Conservation (phyloP, 306 rosid species). For the Acacia confusa region DNA sequence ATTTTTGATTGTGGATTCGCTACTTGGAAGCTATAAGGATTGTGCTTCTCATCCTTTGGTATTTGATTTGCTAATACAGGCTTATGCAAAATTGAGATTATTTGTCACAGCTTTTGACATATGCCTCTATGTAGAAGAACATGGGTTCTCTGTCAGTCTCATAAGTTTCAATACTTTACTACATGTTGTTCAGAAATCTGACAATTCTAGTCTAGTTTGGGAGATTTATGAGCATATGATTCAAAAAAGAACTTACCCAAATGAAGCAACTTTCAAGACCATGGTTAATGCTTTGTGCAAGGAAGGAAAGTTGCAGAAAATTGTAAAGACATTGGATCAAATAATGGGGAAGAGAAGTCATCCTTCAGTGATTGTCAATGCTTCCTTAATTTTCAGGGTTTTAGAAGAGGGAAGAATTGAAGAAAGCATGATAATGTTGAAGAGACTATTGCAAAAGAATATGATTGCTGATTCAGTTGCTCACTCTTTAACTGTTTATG, state of each 20-base stretch:
- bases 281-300: constrained; percentile 72
- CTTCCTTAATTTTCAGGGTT: constrained; percentile 51
- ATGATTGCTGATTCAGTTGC: constrained; percentile 64
- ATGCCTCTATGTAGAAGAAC: constrained; percentile 50
- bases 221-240: constrained; percentile 76
- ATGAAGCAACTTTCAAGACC: constrained; percentile 45
- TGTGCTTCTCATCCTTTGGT: constrained; percentile 53
- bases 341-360: constrained; percentile 51
- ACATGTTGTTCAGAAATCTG: constrained; percentile 58
- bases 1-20: constrained; percentile 53
- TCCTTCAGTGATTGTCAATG: constrained; percentile 64
- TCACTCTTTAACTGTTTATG: constrained; percentile 59
- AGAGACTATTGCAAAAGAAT: constrained; percentile 73
- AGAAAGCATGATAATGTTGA: constrained; percentile 55
- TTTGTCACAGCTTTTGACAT: constrained; percentile 48
- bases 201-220: constrained; percentile 47
- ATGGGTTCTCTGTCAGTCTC: constrained; percentile 51
- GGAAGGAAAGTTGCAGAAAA: constrained; percentile 63
- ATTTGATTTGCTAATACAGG: constrained; percentile 62
- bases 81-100: constrained; percentile 60
- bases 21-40: constrained; percentile 43
- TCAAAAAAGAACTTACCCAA: constrained; percentile 52
- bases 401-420: constrained; percentile 55
- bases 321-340: constrained; percentile 52
- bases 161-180: constrained; percentile 63